Percentiles rank a stretch among this genome's conserved stretches.
Conservation (phyloP, 495 filamentous ascomycete genomes). For the Daldinia bambusicola region DNA sequence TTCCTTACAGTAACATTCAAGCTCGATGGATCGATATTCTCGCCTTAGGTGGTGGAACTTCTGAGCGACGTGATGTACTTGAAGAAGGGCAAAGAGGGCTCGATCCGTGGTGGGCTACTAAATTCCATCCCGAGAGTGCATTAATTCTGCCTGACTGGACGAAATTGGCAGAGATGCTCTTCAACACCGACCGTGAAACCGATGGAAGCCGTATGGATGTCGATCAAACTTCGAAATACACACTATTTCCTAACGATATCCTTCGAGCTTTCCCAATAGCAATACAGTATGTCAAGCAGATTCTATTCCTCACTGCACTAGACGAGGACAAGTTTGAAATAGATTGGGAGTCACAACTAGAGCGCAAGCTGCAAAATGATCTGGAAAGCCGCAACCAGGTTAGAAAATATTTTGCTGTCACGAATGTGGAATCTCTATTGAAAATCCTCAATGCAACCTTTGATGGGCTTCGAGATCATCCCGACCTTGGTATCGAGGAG, state of each 20-base stretch:
- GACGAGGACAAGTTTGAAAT: conserved; percentile 71
- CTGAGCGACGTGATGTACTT: conserved; percentile 79
- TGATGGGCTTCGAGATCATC: conserved; percentile 46
- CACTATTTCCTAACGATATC: conserved; percentile 52
- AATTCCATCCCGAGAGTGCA: conserved; percentile 53
- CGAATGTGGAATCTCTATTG: conserved; percentile 42
- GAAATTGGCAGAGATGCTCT: conserved; percentile 57
- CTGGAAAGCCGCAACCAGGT: conserved; percentile 67
- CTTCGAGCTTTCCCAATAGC: conserved; percentile 70
- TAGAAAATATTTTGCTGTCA: conserved; percentile 52
- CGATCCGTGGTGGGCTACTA: conserved; percentile 61
- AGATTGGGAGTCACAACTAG: conserved; percentile 86
- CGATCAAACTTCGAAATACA: conserved; percentile 42
- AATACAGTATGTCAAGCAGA: conserved; percentile 74
- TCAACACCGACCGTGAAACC: conserved; percentile 41
- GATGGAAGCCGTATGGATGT: conserved; percentile 42
- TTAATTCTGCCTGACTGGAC: conserved; percentile 59
- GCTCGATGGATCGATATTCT: conserved; percentile 91
- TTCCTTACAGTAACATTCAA: conserved; percentile 78
- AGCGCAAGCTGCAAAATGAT: conserved; percentile 73
- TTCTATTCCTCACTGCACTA: conserved; percentile 79
- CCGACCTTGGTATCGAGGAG: conserved; percentile 52
- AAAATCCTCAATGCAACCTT: conserved; percentile 48
- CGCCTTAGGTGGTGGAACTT: conserved; percentile 70
- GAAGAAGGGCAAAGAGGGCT: conserved; percentile 93